phyloP scores from a whole-genome alignment of 257 asterid genomes.

The Linderniella brevidens region DNA sequence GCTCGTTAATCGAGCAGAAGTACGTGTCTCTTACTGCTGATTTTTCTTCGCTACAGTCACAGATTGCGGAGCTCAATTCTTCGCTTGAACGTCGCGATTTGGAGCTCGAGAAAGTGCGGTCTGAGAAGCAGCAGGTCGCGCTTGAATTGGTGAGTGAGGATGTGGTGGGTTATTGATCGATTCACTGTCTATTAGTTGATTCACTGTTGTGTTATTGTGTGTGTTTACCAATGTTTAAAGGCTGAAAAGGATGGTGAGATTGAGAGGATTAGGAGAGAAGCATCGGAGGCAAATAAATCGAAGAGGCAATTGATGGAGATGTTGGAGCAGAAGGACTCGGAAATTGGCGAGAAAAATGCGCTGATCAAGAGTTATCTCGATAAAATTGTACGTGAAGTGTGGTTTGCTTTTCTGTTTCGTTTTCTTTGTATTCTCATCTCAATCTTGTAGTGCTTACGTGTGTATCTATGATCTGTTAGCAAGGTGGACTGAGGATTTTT shows the following conservation, averaged over 20 bases:
- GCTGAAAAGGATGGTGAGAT: constrained; percentile 66
- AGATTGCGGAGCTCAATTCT: constrained; percentile 25
- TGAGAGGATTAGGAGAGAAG: constrained; percentile 53
- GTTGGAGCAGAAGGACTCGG: constrained; percentile 64
- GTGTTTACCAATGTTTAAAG: constrained; percentile 14
- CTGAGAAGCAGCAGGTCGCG: constrained; percentile 41
- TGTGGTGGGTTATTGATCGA: constrained; percentile 4
- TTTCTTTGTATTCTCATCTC: neutral
- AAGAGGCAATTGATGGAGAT: constrained; percentile 84
- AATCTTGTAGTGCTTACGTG: neutral
- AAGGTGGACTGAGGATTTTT: too few species aligned
- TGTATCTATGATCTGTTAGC: neutral
- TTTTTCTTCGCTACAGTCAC: constrained; percentile 35
- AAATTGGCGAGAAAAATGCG: constrained; percentile 67
- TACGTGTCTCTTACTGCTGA: constrained; percentile 58
- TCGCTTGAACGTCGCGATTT: constrained; percentile 34
- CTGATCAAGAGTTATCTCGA: constrained; percentile 75
- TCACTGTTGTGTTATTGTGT: constrained; percentile 5
- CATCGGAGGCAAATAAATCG: constrained; percentile 54
- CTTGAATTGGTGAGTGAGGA: constrained; percentile 38
- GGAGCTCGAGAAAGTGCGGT: constrained; percentile 31
- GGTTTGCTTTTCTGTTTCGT: neutral
- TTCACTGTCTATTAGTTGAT: neutral
- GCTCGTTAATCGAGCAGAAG: constrained; percentile 71
- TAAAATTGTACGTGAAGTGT: constrained; percentile 51